Evolutionary conservation across 1,284 basidiomycete species (phyloP).

Genomic region (Tilletia caries): DNA sequence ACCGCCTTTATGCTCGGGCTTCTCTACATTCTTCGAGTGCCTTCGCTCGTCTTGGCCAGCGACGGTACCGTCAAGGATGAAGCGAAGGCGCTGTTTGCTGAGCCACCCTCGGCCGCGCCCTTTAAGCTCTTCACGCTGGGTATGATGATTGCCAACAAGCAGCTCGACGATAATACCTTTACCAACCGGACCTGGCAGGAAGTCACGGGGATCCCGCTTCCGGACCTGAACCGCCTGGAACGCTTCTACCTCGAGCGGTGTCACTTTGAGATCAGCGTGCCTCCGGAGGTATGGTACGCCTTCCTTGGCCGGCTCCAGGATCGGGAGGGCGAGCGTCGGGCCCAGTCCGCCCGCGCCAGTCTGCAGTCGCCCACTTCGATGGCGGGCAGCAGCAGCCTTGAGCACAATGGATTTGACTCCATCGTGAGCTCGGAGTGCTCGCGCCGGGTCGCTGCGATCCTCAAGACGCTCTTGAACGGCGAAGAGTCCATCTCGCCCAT

Average conservation of each 20-base stretch:
- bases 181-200: constrained; percentile 53
- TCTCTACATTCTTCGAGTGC: constrained; percentile 42
- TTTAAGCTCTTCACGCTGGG: constrained; percentile 51
- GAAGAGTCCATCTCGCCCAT: constrained; percentile 13
- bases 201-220: constrained; percentile 50
- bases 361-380: not conserved
- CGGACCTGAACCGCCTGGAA: constrained; percentile 50
- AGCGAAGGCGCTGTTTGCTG: constrained; percentile 45
- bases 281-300: constrained; percentile 43
- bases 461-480: constrained; percentile 14
- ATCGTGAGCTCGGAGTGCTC: not conserved
- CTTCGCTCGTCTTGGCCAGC: constrained; percentile 30
- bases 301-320: constrained; percentile 35
- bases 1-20: constrained; percentile 45
- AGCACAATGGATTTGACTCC: not conserved
- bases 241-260: constrained; percentile 46
- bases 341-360: not conserved
- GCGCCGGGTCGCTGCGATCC: not conserved
- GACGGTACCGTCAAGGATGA: constrained; percentile 34
- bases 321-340: constrained; percentile 27
- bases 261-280: constrained; percentile 46
- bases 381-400: not conserved
- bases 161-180: constrained; percentile 53
- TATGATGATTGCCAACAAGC: constrained; percentile 53
- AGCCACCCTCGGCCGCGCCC: constrained; percentile 42